A percentile compares a stretch with the other conserved stretches of the same genome.
Evolutionary conservation across 2,329 filamentous ascomycete species (phyloP).

Genomic region (Epichloe amarillans): DNA sequence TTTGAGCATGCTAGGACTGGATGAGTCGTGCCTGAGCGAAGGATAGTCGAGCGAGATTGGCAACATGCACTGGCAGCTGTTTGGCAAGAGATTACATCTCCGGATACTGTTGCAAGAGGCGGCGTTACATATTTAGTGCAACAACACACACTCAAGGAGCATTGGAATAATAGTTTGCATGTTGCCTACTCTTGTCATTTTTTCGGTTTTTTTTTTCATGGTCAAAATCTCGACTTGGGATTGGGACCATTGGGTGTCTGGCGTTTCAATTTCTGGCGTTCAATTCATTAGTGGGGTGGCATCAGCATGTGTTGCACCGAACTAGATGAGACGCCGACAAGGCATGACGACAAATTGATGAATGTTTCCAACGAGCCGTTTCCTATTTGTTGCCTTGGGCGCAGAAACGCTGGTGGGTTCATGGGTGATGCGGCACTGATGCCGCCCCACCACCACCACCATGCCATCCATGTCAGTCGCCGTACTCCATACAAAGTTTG

Average conservation of each 20-base stretch:
- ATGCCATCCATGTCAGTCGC: too few relatives aligned
- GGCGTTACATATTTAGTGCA: background rate
- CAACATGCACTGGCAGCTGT: background rate
- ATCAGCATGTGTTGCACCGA: background rate
- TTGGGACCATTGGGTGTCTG: background rate
- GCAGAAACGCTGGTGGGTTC: too few relatives aligned
- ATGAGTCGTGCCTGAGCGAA: background rate
- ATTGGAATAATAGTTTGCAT: background rate
- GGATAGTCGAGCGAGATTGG: background rate
- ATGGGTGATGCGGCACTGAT: too few relatives aligned
- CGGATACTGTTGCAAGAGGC: background rate
- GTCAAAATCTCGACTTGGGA: too few relatives aligned
- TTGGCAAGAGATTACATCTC: background rate
- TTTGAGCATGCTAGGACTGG: constrained; percentile 13
- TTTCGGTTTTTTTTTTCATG: background rate
- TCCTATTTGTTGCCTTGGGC: too few relatives aligned
- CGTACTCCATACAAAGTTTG: too few relatives aligned
- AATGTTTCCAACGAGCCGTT: background rate
- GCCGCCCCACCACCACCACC: too few relatives aligned
- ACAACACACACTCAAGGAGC: background rate
- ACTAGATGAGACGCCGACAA: background rate
- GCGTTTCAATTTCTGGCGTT: background rate
- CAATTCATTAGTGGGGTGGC: background rate
- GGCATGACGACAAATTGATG: background rate
- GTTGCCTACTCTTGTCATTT: background rate